A percentile compares a stretch with the other conserved stretches of the same genome.
These are phyloP conservation scores for Debaryomyces hansenii DNA, from an alignment of 805 yeast genomes.

Conservation along the genomic window DNA sequence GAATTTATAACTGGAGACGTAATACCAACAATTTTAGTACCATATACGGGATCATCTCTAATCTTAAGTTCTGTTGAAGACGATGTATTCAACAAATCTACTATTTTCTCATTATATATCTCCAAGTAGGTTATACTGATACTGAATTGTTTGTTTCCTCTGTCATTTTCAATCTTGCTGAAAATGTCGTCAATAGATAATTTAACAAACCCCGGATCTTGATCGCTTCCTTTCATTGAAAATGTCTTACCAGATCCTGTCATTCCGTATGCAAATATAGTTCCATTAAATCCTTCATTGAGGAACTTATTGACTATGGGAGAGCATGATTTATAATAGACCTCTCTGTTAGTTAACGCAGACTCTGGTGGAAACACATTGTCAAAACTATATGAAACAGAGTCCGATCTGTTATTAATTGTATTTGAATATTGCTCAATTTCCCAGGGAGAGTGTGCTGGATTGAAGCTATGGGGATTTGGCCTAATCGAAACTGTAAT, in stretches of 20 bases:
- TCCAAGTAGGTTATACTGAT: constrained; percentile 75
- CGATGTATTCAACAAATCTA: constrained; percentile 60
- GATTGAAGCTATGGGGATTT: constrained; percentile 52
- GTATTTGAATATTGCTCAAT: constrained; percentile 38
- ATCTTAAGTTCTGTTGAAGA: constrained; percentile 60
- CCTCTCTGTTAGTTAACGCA: constrained; percentile 48
- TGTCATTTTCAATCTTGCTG: constrained; percentile 35
- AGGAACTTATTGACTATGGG: constrained; percentile 53
- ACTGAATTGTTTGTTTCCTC: constrained; percentile 31
- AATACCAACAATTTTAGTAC: constrained; percentile 75
- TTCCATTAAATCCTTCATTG: constrained; percentile 77
- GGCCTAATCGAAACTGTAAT: constrained; percentile 79
- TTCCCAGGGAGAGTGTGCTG: constrained; percentile 43
- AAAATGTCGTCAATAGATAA: constrained; percentile 64
- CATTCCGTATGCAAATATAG: constrained; percentile 93
- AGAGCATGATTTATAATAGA: constrained; percentile 58
- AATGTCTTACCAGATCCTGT: constrained; percentile 92
- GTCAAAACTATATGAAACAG: constrained; percentile 68
- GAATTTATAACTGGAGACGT: constrained; percentile 57
- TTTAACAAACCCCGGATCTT: constrained; percentile 71
- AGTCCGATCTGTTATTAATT: constrained; percentile 53
- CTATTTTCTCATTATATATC: constrained; percentile 84
- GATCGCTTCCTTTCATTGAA: constrained; percentile 73
- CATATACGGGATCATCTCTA: constrained; percentile 71
- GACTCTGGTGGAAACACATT: constrained; percentile 65